phyloP scores from a whole-genome alignment of 805 yeast genomes.

The Lipomyces sp. region DNA sequence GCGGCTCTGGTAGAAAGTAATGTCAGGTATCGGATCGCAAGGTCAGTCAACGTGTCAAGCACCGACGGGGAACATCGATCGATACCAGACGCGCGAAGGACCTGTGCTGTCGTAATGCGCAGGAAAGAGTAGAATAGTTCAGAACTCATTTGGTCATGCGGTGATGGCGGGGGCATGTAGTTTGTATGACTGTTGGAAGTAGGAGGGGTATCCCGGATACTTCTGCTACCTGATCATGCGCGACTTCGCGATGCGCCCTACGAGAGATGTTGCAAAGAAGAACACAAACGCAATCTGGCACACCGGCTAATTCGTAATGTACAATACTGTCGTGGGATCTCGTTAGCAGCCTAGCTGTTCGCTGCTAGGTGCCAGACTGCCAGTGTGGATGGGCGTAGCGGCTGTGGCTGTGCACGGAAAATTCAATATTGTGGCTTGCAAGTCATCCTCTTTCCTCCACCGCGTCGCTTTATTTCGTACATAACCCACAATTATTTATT shows the following conservation, averaged over 20 bases:
- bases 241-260: background rate
- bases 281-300: background rate
- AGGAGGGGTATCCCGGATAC: background rate
- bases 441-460: background rate
- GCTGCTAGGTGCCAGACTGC: too few relatives aligned
- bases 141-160: slow-evolving; percentile 25
- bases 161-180: slow-evolving; percentile 4
- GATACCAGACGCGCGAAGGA: slow-evolving; percentile 80
- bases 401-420: background rate
- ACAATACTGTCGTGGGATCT: background rate
- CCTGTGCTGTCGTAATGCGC: slow-evolving; percentile 47
- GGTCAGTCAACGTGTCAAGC: slow-evolving; percentile 76
- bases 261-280: background rate
- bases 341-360: background rate
- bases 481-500: too few relatives aligned
- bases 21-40: slow-evolving; percentile 67
- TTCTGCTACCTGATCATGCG: background rate
- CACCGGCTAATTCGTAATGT: background rate
- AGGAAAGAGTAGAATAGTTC: slow-evolving; percentile 31
- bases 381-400: too few relatives aligned
- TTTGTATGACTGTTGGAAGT: background rate
- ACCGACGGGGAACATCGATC: slow-evolving; percentile 74
- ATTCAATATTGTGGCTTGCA: background rate
- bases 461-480: too few relatives aligned
- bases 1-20: slow-evolving; percentile 58